Base-by-base conservation (phyloP, 805 yeast genomes). In the Gaillardinia entomophila region DNA sequence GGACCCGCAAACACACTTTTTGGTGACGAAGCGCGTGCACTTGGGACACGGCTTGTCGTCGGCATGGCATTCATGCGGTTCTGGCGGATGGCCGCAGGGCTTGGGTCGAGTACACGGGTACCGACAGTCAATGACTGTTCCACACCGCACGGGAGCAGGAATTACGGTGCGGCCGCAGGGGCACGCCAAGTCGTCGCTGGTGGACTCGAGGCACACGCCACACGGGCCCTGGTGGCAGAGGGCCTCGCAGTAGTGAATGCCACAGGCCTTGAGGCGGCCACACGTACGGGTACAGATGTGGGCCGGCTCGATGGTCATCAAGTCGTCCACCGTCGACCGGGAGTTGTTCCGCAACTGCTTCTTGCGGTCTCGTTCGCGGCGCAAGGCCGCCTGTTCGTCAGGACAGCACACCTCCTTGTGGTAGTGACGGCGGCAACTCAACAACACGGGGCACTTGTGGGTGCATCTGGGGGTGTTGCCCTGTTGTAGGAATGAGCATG, bases 91-190 rank as follows among this genome's bases (percentile, higher is more conserved):
- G 0, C 90, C 95, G 67, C 96, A 86, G 0, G 54, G 42, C 22
- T 64, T 65, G 2, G 62, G 63, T 31, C 85, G 63, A 3, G 62
- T 56, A 55, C 96, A 86, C 40, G 74, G 87, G 38, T 73, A 69
- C 16, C 62, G 66, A 57, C 96, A 86, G 8, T 66, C 68, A 3
- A 83, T 51, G 28, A 57, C 65, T 0, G 85, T 75, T 11, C 95
- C 95, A 60, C 96, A 86, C 42, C 95, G 62, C 7, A 85, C 86
- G 0, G 96, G 96, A 0, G 95, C 95, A 14, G 68, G 71, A 4
- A 86, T 66, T 3, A 82, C 71, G 0, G 95, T 86, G 41, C 71
- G 67, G 3, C 95, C 95, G 62, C 96, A 86, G 30, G 80, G 71
- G 49, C 96, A 86, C 3, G 77, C 73, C 43, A 83, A 60, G 51